Evolutionary conservation across 768 basidiomycete genomes (phyloP).

Genomic region (Gloeophyllum trabeum): DNA sequence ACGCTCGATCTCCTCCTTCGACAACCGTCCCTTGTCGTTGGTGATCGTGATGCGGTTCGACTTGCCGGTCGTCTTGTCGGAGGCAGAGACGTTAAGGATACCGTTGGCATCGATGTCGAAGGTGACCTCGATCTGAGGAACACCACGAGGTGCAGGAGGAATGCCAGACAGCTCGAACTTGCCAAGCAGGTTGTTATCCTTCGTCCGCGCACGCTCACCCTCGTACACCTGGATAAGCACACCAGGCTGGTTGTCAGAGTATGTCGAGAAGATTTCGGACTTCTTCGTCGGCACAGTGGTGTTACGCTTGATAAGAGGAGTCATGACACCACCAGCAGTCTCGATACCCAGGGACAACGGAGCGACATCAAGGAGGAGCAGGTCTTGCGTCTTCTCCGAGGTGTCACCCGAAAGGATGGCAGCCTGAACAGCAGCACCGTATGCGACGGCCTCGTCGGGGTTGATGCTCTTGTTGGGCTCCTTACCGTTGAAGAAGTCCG

Average conservation of each 20-base stretch:
- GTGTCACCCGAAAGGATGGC: conserved; percentile 97
- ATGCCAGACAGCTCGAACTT: conserved; percentile 98
- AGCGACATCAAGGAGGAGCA: conserved; percentile 90
- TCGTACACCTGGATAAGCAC: conserved; percentile 97
- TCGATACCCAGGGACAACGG: conserved; percentile 92
- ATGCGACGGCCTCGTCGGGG: conserved; percentile 97
- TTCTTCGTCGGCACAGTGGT: conserved; percentile 98
- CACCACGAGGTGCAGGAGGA: conserved; percentile 93
- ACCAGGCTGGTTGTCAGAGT: conserved; percentile 97
- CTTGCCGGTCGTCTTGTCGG: conserved; percentile 96
- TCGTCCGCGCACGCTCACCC: conserved; percentile 96
- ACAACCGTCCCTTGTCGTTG: conserved; percentile 94
- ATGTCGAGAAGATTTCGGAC: conserved; percentile 97
- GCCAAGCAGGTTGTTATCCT: conserved; percentile 97
- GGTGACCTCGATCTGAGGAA: conserved; percentile 95
- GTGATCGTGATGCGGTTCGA: conserved; percentile 90
- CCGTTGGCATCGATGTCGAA: conserved; percentile 98
- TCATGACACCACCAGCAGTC: conserved; percentile 99
- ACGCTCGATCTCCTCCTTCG: conserved; percentile 96
- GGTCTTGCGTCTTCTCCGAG: conserved; percentile 94
- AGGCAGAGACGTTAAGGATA: conserved; percentile 90
- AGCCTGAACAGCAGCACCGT: conserved; percentile 97
- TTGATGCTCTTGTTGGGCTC: conserved; percentile 99
- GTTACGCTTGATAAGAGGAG: conserved; percentile 95
- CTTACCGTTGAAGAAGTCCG: conserved; percentile 98